Evolutionary conservation across 129 eudicot species (phyloP).

Genomic region (Flaveria ramosissima): DNA sequence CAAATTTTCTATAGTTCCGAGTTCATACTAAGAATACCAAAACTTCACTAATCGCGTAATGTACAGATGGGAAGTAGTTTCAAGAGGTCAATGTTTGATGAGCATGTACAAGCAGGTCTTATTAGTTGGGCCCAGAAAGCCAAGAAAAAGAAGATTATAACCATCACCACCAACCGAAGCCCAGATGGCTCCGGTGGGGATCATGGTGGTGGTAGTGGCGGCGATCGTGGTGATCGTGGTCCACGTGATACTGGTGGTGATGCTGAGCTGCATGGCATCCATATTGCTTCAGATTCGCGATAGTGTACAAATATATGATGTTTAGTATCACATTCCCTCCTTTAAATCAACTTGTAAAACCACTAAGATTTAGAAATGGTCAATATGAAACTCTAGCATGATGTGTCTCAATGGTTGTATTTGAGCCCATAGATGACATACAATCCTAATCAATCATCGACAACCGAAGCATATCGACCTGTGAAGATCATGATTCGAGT

Average conservation of each 20-base stretch:
- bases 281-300: slow-evolving; percentile 27
- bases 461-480: not conserved
- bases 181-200: slow-evolving; percentile 19
- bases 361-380: slow-evolving; percentile 6
- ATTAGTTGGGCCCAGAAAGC: slow-evolving; percentile 83
- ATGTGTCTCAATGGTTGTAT: slow-evolving; percentile 11
- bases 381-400: not conserved
- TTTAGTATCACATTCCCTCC: slow-evolving; percentile 8
- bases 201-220: not conserved
- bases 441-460: not conserved
- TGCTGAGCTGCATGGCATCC: slow-evolving; percentile 33
- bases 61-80: slow-evolving; percentile 86
- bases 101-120: slow-evolving; percentile 75
- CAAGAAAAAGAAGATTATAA: slow-evolving; percentile 53
- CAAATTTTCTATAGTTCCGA: not conserved
- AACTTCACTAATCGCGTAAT: not conserved
- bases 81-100: slow-evolving; percentile 87
- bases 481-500: too few relatives aligned
- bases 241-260: slow-evolving; percentile 6
- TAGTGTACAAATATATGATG: slow-evolving; percentile 7
- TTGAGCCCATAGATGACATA: not conserved
- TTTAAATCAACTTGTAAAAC: not conserved
- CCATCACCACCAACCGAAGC: slow-evolving; percentile 24
- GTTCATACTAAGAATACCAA: not conserved
- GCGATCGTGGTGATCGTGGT: not conserved